These are phyloP conservation scores for Beauveria scarabaeidicola DNA, from an alignment of 2,329 filamentous ascomycete genomes.

Conservation along the genomic window DNA sequence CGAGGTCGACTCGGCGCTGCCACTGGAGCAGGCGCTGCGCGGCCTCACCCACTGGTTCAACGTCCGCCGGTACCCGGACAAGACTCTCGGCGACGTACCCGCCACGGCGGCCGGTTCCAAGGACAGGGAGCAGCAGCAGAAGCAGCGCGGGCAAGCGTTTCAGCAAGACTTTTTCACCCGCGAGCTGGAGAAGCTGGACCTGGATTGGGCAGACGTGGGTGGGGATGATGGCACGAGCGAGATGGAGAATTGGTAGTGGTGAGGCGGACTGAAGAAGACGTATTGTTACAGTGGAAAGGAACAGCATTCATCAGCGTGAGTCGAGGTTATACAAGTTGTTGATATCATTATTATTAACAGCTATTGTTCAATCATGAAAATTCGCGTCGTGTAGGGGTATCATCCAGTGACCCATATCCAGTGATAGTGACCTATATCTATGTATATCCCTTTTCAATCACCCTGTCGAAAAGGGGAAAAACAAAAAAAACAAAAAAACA, in stretches of 20 bases:
- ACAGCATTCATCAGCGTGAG: background rate
- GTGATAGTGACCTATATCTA: background rate
- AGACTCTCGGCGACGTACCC: constrained; percentile 54
- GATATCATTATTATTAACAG: background rate
- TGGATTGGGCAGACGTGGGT: constrained; percentile 37
- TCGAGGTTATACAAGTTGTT: background rate
- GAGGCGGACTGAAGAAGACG: no score
- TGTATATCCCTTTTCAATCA: background rate
- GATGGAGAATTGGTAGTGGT: constrained; percentile 22
- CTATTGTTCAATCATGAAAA: background rate
- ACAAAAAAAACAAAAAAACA: background rate
- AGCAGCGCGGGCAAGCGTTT: background rate
- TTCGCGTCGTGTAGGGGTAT: background rate
- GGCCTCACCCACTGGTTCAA: constrained; percentile 95
- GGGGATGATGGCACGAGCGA: constrained; percentile 26
- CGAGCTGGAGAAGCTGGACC: constrained; percentile 65
- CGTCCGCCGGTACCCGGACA: constrained; percentile 69
- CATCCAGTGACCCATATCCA: background rate
- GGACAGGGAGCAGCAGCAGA: background rate
- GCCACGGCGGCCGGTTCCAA: constrained; percentile 52
- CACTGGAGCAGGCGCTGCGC: constrained; percentile 81
- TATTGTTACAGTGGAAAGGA: no score
- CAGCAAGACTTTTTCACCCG: constrained; percentile 70
- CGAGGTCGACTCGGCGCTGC: constrained; percentile 86
- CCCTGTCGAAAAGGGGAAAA: background rate